Conservation (phyloP, 306 rosid genomes). For the Gastrolobium villosum region DNA sequence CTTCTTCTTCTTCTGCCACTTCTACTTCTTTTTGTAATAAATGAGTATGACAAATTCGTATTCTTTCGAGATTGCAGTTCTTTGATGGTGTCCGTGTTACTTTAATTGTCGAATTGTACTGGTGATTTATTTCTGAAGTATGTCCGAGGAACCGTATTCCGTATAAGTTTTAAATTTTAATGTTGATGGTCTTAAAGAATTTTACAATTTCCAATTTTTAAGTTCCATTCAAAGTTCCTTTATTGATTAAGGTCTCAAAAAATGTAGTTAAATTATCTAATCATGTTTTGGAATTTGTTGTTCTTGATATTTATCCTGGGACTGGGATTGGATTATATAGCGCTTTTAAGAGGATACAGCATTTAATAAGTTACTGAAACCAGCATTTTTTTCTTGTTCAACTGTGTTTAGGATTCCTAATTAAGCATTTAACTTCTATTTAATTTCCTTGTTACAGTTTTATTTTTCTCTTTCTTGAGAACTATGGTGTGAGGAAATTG, state of each 20-base stretch:
- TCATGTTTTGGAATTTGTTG: not conserved
- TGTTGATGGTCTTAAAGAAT: not conserved
- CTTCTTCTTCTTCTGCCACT: no score
- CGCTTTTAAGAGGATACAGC: not conserved
- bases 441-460: slow-evolving; percentile 66
- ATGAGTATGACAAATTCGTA: not conserved
- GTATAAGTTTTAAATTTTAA: not conserved
- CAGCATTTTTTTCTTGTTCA: slow-evolving; percentile 6
- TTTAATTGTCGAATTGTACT: not conserved
- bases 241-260: not conserved
- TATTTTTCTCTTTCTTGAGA: slow-evolving; percentile 92
- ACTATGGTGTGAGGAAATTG: slow-evolving; percentile 95
- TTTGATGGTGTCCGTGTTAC: not conserved
- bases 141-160: no score
- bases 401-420: slow-evolving; percentile 5
- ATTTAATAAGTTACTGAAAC: slow-evolving; percentile 10
- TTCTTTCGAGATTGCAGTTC: not conserved
- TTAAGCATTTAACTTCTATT: slow-evolving; percentile 31
- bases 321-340: slow-evolving; percentile 10
- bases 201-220: not conserved
- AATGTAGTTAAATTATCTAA: not conserved
- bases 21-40: not conserved
- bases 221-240: not conserved
- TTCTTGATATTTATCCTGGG: not conserved
- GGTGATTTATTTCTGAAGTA: no score